phyloP scores from a whole-genome alignment of 257 asterid genomes.

The Nemophila menziesii region DNA sequence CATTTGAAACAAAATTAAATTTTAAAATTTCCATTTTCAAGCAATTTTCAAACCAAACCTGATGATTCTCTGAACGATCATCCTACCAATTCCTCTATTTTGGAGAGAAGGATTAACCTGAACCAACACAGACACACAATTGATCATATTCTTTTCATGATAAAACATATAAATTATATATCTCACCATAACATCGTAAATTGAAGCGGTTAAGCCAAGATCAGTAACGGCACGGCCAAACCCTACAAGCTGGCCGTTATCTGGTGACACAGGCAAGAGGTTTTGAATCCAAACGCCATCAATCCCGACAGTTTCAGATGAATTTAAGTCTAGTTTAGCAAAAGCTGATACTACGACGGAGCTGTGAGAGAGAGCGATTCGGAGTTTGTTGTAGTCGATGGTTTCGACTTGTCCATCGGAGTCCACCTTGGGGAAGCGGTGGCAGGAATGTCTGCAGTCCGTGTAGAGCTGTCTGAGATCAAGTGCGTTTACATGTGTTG shows the following conservation, averaged over 20 bases:
- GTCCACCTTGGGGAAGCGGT: constrained; percentile 63
- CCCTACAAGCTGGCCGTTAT: constrained; percentile 62
- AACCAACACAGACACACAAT: constrained; percentile 15
- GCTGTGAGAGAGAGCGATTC: constrained; percentile 59
- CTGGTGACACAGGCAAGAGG: constrained; percentile 57
- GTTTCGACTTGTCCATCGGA: constrained; percentile 50
- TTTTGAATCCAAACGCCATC: constrained; percentile 56
- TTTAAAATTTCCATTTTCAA: neutral
- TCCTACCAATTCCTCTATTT: constrained; percentile 64
- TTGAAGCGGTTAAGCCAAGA: constrained; percentile 60
- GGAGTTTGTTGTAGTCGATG: constrained; percentile 47
- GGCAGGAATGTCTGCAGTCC: constrained; percentile 73
- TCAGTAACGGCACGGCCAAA: constrained; percentile 92
- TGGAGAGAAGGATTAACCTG: constrained; percentile 71
- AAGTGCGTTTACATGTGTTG: constrained; percentile 29
- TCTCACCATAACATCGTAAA: constrained; percentile 80
- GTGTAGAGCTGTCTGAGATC: constrained; percentile 52
- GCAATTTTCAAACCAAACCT: constrained; percentile 31
- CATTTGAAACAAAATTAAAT: neutral
- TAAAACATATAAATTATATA: no score
- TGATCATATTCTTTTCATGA: neutral
- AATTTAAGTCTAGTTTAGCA: constrained; percentile 32
- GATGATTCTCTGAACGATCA: constrained; percentile 49
- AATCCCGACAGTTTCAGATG: constrained; percentile 21
- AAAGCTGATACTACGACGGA: constrained; percentile 64